phyloP scores from a whole-genome alignment of 306 rosid genomes.

The Erythrophleum fordii region DNA sequence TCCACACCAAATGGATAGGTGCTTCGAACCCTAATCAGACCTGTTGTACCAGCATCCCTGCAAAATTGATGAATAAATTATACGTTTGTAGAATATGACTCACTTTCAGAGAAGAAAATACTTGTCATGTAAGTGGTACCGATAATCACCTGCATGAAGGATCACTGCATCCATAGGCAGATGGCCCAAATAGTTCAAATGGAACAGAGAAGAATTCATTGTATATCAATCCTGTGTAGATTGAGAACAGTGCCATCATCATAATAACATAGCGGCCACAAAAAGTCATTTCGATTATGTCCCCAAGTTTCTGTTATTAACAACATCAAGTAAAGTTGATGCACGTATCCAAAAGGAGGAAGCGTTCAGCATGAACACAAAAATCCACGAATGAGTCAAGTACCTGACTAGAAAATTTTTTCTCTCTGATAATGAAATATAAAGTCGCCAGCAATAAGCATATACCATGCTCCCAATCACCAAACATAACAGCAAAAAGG shows the following conservation, averaged over 20 bases:
- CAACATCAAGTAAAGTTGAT: not conserved
- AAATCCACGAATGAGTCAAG: not conserved
- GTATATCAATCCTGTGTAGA: constrained; percentile 25
- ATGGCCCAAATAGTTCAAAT: constrained; percentile 17
- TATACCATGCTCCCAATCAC: constrained; percentile 23
- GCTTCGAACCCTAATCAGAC: not conserved
- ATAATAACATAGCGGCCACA: constrained; percentile 23
- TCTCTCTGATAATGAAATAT: constrained; percentile 60
- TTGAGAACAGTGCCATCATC: constrained; percentile 28
- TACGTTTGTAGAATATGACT: not conserved
- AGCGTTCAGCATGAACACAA: not conserved
- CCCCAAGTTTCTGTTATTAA: constrained; percentile 20
- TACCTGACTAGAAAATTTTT: constrained; percentile 59
- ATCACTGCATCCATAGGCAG: constrained; percentile 21
- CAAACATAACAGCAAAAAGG: constrained; percentile 51
- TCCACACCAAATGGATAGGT: constrained; percentile 15
- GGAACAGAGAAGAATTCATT: constrained; percentile 26
- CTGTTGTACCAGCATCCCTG: constrained; percentile 10
- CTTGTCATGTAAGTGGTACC: not conserved
- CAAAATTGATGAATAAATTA: not conserved
- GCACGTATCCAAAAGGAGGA: not conserved
- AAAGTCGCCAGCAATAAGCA: constrained; percentile 60
- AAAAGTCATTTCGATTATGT: constrained; percentile 14
- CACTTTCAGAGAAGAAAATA: not conserved
- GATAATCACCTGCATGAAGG: constrained; percentile 12